Base-by-base conservation (phyloP, 208 protist genomes). In the Crithidia thermophila region DNA sequence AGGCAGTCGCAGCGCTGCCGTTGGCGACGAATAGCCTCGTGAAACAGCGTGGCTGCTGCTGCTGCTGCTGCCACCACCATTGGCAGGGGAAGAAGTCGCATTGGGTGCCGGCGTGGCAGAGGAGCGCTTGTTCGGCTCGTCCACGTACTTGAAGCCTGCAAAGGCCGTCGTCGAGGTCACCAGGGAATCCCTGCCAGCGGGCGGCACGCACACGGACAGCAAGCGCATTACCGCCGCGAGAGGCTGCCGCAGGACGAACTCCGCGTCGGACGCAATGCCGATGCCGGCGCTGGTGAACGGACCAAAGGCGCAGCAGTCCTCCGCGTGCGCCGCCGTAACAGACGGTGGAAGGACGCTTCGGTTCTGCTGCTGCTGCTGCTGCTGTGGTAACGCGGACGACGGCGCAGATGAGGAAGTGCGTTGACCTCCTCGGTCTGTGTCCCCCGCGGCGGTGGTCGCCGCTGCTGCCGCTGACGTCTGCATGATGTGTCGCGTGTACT, bases 231-330 rank as follows among this genome's bases (percentile, higher is more conserved):
- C 70, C 13, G 83, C 65, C 10, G 78, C 68, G 16, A 92, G 59
- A 16, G 81, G 74, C 21, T 79, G 71, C 20, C 86, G 86, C n/a
- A 92, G 66, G 20, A 81, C 77, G 61, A 79, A 84, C 30, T 31
- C 43, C 16, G 66, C 62, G 13, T 46, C 39, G 5, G 57, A 49
- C 9, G 70, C 81, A 21, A 94, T 34, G 11, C 84, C 88, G 25
- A 94, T 62, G n/a, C 77, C 56, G 18, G 50, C 67, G 20, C 83
- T 77, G 0, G 82, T 82, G 52, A 94, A 75, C 28, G 88, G 88
- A 3, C 88, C 88, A 55, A 92, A 88, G 6, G 75, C 81, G 51
- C 76, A 80, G 39, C 40, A 66, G 65, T 93, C 87, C 16, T 84
- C 84, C 42, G 71, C 79, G n/a, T 70, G 25, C 0, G 57, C 11